A percentile compares a stretch with the other conserved stretches of the same genome.
These are phyloP conservation scores for Melampsora abietis-canadensis DNA, from an alignment of 1,284 basidiomycete genomes.

Conservation along the genomic window DNA sequence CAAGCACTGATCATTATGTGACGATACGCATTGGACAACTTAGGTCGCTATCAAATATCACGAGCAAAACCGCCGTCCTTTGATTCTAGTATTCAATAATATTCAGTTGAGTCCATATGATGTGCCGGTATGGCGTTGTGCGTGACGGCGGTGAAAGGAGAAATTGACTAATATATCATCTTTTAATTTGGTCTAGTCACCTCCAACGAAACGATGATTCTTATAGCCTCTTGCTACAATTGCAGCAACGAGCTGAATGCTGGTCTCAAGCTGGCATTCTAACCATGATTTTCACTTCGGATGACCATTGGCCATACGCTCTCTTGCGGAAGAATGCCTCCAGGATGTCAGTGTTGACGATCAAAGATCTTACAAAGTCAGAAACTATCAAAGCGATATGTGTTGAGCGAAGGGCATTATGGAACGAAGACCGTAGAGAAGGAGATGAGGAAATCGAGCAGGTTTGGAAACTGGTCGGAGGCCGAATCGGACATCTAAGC, in stretches of 20 bases:
- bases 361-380: conserved; percentile 28
- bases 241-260: conserved; percentile 39
- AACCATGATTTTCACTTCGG: conserved; percentile 41
- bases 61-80: conserved; percentile 14
- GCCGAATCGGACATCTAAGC: conserved; percentile 35
- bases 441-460: conserved; percentile 27
- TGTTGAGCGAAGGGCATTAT: conserved; percentile 31
- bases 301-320: conserved; percentile 41
- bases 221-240: conserved; percentile 30
- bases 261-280: conserved; percentile 42
- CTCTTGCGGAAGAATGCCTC: conserved; percentile 26
- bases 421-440: conserved; percentile 16
- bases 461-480: conserved; percentile 28
- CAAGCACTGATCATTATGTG: no score
- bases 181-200: conserved; percentile 11
- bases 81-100: conserved; percentile 40
- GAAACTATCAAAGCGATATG: conserved; percentile 32
- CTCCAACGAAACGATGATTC: conserved; percentile 32
- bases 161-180: background rate
- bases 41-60: conserved; percentile 42
- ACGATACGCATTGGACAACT: no score
- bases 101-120: conserved; percentile 30
- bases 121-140: background rate
- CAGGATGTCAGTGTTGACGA: conserved; percentile 31
- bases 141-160: background rate